These are phyloP conservation scores for Spergularia azorica DNA, from an alignment of 179 eudicot genomes.

Conservation along the genomic window DNA sequence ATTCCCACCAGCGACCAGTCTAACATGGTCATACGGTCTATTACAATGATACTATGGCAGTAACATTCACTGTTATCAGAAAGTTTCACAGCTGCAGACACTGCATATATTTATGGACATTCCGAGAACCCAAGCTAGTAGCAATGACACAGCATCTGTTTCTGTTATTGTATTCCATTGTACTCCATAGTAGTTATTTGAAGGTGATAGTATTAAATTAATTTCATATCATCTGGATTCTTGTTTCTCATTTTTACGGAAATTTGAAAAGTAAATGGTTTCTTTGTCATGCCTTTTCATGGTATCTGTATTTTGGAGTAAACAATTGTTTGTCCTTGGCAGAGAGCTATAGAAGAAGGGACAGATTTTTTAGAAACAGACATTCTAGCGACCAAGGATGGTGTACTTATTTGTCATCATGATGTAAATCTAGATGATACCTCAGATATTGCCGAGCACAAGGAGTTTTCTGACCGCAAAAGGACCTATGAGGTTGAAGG, in stretches of 20 bases:
- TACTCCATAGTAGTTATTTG: background rate
- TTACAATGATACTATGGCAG: background rate
- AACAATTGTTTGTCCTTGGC: constrained; percentile 25
- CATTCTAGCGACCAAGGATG: constrained; percentile 81
- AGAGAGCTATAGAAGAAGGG: constrained; percentile 97
- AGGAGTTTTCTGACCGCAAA: constrained; percentile 69
- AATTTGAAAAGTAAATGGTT: background rate
- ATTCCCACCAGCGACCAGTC: too few species aligned
- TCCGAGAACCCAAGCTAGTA: background rate
- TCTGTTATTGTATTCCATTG: background rate
- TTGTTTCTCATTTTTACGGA: background rate
- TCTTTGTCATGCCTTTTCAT: background rate
- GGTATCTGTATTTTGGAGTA: background rate
- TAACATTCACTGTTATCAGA: background rate
- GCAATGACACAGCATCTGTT: background rate
- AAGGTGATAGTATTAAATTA: background rate
- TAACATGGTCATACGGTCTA: background rate
- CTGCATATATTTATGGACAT: background rate
- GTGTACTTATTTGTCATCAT: constrained; percentile 81
- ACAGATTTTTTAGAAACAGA: constrained; percentile 95
- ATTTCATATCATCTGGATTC: background rate
- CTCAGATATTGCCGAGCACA: constrained; percentile 68
- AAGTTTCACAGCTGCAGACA: background rate
- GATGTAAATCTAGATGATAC: constrained; percentile 74
- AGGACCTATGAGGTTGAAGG: constrained; percentile 88